phyloP scores from a whole-genome alignment of 768 basidiomycete genomes.

The Tremella mesenterica region DNA sequence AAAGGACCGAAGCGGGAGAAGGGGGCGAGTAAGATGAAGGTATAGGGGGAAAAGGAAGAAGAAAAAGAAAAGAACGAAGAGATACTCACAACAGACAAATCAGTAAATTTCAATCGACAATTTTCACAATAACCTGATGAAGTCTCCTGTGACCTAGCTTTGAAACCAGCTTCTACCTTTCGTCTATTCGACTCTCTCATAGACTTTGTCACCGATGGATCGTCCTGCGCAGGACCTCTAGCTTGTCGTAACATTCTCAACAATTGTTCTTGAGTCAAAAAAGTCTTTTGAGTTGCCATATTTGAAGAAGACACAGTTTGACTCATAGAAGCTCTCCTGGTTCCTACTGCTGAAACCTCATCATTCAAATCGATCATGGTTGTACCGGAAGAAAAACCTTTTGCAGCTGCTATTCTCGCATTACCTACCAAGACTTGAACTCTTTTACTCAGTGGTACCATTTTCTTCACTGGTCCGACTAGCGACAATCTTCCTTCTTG shows the following conservation, averaged over 20 bases:
- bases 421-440: conserved; percentile 42
- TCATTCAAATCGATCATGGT: too few relatives aligned
- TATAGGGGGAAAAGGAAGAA: too few relatives aligned
- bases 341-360: background rate
- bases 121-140: conserved; percentile 98
- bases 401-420: conserved; percentile 16
- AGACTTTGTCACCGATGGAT: conserved; percentile 8
- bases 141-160: conserved; percentile 17
- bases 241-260: conserved; percentile 30
- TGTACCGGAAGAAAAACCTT: background rate
- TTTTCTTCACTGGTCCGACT: conserved; percentile 27
- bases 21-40: too few relatives aligned
- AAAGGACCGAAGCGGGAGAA: too few relatives aligned
- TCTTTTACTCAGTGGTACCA: conserved; percentile 42
- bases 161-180: conserved; percentile 32
- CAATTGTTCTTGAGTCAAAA: conserved; percentile 32
- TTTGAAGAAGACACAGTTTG: background rate
- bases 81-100: conserved; percentile 65
- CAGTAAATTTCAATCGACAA: conserved; percentile 79
- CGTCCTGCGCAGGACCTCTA: conserved; percentile 16
- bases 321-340: conserved; percentile 7
- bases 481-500: conserved; percentile 12
- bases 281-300: conserved; percentile 8
- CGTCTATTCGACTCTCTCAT: conserved; percentile 29
- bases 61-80: background rate